These are phyloP conservation scores for Solanum pinnatisectum DNA, from an alignment of 257 asterid species.

Conservation along the genomic window DNA sequence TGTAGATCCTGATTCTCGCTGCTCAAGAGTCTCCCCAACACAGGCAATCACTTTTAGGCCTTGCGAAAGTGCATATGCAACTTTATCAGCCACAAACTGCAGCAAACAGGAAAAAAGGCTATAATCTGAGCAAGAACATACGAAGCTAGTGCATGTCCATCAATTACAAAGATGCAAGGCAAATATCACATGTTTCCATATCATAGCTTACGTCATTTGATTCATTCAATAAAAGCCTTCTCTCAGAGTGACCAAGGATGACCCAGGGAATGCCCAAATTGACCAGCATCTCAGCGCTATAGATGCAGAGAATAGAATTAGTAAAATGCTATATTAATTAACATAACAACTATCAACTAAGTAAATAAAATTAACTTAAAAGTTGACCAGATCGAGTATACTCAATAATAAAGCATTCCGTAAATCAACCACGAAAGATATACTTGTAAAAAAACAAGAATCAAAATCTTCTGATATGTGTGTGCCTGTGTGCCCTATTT, in stretches of 20 bases:
- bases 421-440: not conserved
- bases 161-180: not conserved
- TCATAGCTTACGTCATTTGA: constrained; percentile 24
- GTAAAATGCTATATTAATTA: not conserved
- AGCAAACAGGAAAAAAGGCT: not conserved
- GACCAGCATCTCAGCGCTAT: constrained; percentile 35
- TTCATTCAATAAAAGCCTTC: constrained; percentile 31
- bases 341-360: not conserved
- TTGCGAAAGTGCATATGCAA: constrained; percentile 86
- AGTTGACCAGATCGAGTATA: not conserved
- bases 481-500: not conserved
- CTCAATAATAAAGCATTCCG: not conserved
- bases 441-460: not conserved
- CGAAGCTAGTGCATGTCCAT: not conserved
- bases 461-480: not conserved
- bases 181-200: not conserved
- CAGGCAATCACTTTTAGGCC: constrained; percentile 97
- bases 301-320: not conserved
- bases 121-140: not conserved
- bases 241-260: constrained; percentile 41
- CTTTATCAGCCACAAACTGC: constrained; percentile 91
- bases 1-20: constrained; percentile 91
- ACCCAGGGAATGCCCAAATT: constrained; percentile 41
- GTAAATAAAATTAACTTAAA: not conserved
- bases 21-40: constrained; percentile 98